Base-by-base conservation (phyloP, 1,139 yeast species). In the Tardiomyces depauwii region DNA sequence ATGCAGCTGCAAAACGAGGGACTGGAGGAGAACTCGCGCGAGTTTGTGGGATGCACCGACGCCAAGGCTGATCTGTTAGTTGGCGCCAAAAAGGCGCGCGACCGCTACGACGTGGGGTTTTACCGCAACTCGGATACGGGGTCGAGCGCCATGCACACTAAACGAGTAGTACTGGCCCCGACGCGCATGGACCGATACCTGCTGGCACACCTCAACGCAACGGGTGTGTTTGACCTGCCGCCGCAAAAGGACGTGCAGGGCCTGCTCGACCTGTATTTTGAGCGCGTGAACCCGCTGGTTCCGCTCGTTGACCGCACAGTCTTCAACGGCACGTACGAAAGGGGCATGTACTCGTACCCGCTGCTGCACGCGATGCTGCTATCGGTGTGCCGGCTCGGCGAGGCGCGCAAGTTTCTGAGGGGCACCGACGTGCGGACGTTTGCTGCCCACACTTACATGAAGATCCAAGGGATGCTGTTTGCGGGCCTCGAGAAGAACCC, bases 201-300 rank as follows among this genome's bases (percentile, higher is more conserved):
- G 32, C 14, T 54, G 39, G 42, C 51, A 2, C 56, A 54, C 30
- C 40, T 54, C 41, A 51, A 50, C 32, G 44, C 51, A 14, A 39
- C 53, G 40, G 45, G 43, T 1, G 82, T 84, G 3, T 80, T 80
- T 54, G 67, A 72, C 32, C 59, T 80, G 40, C 86, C 86, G 1
- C 70, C 72, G 36, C 65, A 66, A 40, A 72, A 69, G 21, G 65
- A 78, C 27, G 71, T 79, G 41, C 67, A 70, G 50, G 77, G 71
- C 54, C 65, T 77, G 53, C 68, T 80, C 40, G 65, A 76, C 42
- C 66, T 73, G 33, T 81, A 71, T 58, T 81, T 81, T 53, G 74
- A 72, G 48, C 73, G 73, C 49, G 75, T 78, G 36, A 79, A 78
- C 45, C 80, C 81, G 1, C 59, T 76, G 42, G 73, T 77, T 68